Base-by-base conservation (phyloP, 352 stramenopile species). In the Pythium coloratum region DNA sequence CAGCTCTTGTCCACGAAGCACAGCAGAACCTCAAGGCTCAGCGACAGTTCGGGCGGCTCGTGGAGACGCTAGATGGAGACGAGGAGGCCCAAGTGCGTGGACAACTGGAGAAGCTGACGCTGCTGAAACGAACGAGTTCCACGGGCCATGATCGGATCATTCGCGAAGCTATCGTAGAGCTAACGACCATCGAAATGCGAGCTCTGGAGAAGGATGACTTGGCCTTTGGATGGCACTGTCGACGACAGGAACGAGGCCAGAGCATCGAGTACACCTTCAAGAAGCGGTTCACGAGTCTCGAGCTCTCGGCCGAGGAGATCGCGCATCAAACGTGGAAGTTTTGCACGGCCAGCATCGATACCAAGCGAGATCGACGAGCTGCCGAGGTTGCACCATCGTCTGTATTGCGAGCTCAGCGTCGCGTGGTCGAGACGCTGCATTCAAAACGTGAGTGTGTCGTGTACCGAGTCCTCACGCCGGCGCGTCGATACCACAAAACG, bases 221-320 rank as follows among this genome's bases (percentile, higher is more conserved):
- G 14, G 59, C 66, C 1, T 67, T 73, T 53, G 67, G 67, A 16
- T 73, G 67, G 67, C 36, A 40, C 2, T 73, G 49, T 33, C 46
- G 46, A 38, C 32, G 32, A 2, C 53, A 72, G 38, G 2, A 47
- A n/a, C 46, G 38, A 6, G 59, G 34, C 12, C 16, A 60, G 20
- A 16, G 36, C 6, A 26, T 73, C 20, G 60, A 62, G 38, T 73
- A 62, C 42, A 36, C 26, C 0, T 32, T 69, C n/a, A 26, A 26
- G 47, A 73, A 73, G 55, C 18, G 44, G 6, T 69, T 71, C 26
- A 38, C 42, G 1, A 20, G 4, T 2, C 13, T 32, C 0, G 1
- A 34, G n/a, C 28, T 66, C 10, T 34, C 58, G 8, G 24, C 34
- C 1, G 12, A 14, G 6, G 54, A 64, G n/a, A 55, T 61, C 6